phyloP scores from a whole-genome alignment of 1,284 basidiomycete genomes.

The Boletus austroedulis region DNA sequence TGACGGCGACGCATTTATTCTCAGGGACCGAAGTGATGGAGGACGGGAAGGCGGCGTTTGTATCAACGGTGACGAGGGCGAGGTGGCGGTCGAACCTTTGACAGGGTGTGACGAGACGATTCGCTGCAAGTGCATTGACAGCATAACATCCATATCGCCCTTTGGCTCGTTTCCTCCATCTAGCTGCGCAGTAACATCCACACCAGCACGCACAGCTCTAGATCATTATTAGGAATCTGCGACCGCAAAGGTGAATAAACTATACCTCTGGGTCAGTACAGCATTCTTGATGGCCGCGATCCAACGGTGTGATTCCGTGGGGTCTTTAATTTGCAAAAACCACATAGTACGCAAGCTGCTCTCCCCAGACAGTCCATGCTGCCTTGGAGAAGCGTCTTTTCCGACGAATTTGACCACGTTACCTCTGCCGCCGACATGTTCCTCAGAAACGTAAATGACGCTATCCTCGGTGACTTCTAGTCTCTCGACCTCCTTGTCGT shows the following conservation, averaged over 20 bases:
- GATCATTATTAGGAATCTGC: slow-evolving; percentile 1
- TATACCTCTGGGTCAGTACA: slow-evolving; percentile 66
- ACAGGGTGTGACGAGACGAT: slow-evolving; percentile 40
- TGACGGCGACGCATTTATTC: slow-evolving; percentile 20
- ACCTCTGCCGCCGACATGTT: slow-evolving; percentile 59
- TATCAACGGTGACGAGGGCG: slow-evolving; percentile 17
- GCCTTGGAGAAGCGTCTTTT: slow-evolving; percentile 51
- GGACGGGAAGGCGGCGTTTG: slow-evolving; percentile 46
- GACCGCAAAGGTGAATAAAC: background rate
- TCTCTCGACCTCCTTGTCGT: slow-evolving; percentile 68
- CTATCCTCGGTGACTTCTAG: slow-evolving; percentile 72
- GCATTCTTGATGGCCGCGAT: slow-evolving; percentile 68
- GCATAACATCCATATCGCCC: slow-evolving; percentile 76
- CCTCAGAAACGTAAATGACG: slow-evolving; percentile 68
- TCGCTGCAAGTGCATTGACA: slow-evolving; percentile 70
- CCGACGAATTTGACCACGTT: slow-evolving; percentile 68
- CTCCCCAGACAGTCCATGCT: slow-evolving; percentile 28
- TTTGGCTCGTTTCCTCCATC: slow-evolving; percentile 55
- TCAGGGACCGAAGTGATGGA: slow-evolving; percentile 45
- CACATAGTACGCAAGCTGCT: slow-evolving; percentile 39
- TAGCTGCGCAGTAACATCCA: slow-evolving; percentile 48
- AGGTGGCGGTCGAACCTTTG: slow-evolving; percentile 14
- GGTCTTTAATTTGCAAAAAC: slow-evolving; percentile 63
- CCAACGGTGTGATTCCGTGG: slow-evolving; percentile 65
- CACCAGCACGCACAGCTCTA: slow-evolving; percentile 64